Conservation (phyloP, 768 basidiomycete species). For the Peribolospora kevripleyi region DNA sequence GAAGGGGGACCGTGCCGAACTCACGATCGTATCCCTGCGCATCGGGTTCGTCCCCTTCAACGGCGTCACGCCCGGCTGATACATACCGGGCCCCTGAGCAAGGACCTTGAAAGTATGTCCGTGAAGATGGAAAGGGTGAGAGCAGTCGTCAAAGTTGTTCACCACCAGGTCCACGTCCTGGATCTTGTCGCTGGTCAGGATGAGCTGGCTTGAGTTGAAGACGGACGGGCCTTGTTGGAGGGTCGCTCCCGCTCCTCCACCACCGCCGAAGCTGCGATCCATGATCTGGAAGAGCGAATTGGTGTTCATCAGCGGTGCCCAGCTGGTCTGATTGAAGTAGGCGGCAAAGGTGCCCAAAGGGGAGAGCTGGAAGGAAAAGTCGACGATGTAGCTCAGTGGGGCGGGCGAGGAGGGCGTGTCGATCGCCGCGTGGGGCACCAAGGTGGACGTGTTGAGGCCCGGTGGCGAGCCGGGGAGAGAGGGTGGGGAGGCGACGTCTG, state of each 20-base stretch:
- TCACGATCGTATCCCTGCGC: constrained; percentile 6
- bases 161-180: constrained; percentile 9
- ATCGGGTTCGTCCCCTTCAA: constrained; percentile 11
- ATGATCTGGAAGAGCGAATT: neutral
- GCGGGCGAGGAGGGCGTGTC: too few species aligned
- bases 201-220: constrained; percentile 4
- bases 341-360: neutral
- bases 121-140: constrained; percentile 13
- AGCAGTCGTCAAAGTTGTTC: constrained; percentile 16
- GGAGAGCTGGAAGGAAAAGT: neutral
- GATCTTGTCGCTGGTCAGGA: constrained; percentile 3
- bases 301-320: neutral
- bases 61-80: neutral
- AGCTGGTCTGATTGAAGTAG: constrained; percentile 4
- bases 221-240: neutral
- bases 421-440: too few species aligned
- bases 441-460: too few species aligned
- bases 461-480: too few species aligned
- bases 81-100: neutral
- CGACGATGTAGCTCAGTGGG: neutral
- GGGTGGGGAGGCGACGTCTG: too few species aligned
- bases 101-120: neutral
- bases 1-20: too few species aligned
- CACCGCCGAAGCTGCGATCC: neutral
- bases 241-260: neutral